Conservation (phyloP, 768 basidiomycete genomes). For the Pulveroboletus sp. region DNA sequence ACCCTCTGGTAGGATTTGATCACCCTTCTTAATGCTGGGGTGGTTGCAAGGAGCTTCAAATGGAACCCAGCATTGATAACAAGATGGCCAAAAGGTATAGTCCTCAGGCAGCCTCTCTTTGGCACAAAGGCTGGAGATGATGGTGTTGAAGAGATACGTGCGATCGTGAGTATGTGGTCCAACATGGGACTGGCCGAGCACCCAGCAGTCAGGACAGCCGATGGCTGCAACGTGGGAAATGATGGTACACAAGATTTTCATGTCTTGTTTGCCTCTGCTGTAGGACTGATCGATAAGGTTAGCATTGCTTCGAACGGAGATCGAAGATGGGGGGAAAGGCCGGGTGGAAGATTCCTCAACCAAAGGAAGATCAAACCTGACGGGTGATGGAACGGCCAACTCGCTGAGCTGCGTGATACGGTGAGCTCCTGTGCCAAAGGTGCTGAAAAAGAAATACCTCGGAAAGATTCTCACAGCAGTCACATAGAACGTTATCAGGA, state of each 20-base stretch:
- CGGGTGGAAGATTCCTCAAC: too few relatives aligned
- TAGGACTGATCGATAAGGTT: background rate
- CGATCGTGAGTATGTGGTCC: too few relatives aligned
- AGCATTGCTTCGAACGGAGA: background rate
- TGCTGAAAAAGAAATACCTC: background rate
- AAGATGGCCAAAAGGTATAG: too few relatives aligned
- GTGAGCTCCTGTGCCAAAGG: too few relatives aligned
- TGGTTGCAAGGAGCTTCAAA: too few relatives aligned
- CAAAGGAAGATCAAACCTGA: background rate
- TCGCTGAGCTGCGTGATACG: background rate
- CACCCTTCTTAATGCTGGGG: too few relatives aligned
- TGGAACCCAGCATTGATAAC: too few relatives aligned
- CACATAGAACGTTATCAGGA: background rate
- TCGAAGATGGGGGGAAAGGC: background rate
- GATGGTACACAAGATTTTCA: background rate
- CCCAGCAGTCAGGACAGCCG: background rate
- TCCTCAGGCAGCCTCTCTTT: too few relatives aligned
- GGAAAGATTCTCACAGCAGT: background rate
- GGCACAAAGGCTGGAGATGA: too few relatives aligned
- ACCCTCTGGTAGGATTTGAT: too few relatives aligned
- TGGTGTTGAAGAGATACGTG: too few relatives aligned
- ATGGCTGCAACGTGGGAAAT: background rate
- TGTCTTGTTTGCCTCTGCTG: accelerated
- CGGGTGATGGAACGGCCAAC: background rate
- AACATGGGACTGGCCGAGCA: background rate